Evolutionary conservation across 2,329 filamentous ascomycete species (phyloP).

Genomic region (Colletotrichum spaethianum): DNA sequence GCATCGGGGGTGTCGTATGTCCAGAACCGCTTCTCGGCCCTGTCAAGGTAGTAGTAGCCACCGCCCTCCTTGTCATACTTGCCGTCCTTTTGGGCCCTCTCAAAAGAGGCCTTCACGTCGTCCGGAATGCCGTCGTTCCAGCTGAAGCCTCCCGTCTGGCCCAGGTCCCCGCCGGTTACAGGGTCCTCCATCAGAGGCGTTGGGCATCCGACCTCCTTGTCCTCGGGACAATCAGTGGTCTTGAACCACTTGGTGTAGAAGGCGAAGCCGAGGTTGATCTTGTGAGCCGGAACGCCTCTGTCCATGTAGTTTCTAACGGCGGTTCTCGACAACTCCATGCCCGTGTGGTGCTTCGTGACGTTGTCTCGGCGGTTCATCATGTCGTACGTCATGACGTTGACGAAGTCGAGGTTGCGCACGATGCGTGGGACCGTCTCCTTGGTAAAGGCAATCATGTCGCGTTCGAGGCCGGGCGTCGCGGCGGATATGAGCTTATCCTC

Average conservation of each 20-base stretch:
- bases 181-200: constrained; percentile 72
- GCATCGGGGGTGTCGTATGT: constrained; percentile 77
- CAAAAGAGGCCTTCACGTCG: constrained; percentile 71
- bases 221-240: constrained; percentile 59
- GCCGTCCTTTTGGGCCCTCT: constrained; percentile 66
- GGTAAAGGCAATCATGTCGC: constrained; percentile 79
- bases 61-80: constrained; percentile 70
- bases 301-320: constrained; percentile 72
- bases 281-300: constrained; percentile 64
- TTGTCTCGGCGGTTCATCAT: constrained; percentile 78
- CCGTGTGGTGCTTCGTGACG: constrained; percentile 75
- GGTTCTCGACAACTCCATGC: constrained; percentile 68
- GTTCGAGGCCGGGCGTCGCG: constrained; percentile 75
- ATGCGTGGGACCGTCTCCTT: constrained; percentile 70
- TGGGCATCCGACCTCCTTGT: constrained; percentile 66
- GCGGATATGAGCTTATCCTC: constrained; percentile 73
- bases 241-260: constrained; percentile 78
- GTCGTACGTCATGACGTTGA: constrained; percentile 81
- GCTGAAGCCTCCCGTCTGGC: constrained; percentile 72
- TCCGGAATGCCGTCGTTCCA: constrained; percentile 69
- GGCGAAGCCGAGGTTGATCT: constrained; percentile 75
- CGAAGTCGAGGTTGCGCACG: constrained; percentile 71
- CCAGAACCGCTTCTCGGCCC: constrained; percentile 75
- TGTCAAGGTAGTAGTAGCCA: constrained; percentile 79
- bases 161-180: constrained; percentile 68